phyloP scores from a whole-genome alignment of 2,329 filamentous ascomycete species.

The Colletotrichum higginsianum region DNA sequence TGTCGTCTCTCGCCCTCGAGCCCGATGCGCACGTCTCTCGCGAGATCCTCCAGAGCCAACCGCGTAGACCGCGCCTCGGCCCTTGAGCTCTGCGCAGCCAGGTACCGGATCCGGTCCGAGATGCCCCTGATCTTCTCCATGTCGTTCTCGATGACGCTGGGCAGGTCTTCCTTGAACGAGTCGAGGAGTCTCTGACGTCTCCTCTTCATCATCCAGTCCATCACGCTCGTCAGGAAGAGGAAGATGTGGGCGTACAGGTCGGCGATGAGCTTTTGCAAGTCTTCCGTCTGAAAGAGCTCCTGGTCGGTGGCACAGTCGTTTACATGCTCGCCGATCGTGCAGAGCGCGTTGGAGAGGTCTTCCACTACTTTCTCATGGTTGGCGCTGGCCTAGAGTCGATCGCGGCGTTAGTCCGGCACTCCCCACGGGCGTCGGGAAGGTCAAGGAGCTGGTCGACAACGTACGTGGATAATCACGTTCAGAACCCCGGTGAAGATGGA shows the following conservation, averaged over 20 bases:
- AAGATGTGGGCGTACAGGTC: constrained; percentile 48
- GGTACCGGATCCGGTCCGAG: constrained; percentile 20
- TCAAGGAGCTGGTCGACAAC: no score
- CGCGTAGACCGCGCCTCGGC: constrained; percentile 40
- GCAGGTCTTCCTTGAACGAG: constrained; percentile 44
- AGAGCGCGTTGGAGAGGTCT: constrained; percentile 42
- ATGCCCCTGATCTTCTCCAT: constrained; percentile 40
- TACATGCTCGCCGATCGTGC: constrained; percentile 44
- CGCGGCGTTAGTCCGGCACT: neutral
- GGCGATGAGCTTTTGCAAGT: constrained; percentile 35
- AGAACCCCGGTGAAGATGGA: constrained; percentile 49
- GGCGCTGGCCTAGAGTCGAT: constrained; percentile 43
- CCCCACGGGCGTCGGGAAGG: no score
- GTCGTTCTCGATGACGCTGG: constrained; percentile 31
- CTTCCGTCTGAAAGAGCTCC: constrained; percentile 36
- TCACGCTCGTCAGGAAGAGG: constrained; percentile 43
- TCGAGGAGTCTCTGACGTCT: constrained; percentile 38
- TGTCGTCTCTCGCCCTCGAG: constrained; percentile 29
- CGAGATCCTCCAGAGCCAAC: constrained; percentile 10
- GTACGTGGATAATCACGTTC: constrained; percentile 47
- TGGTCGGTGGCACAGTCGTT: constrained; percentile 33
- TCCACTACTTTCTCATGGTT: constrained; percentile 46
- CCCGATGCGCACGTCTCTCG: constrained; percentile 35
- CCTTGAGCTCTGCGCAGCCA: constrained; percentile 30
- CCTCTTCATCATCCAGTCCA: constrained; percentile 46